Conservation (phyloP, 352 stramenopile species). For the Phytophthora foliorum region DNA sequence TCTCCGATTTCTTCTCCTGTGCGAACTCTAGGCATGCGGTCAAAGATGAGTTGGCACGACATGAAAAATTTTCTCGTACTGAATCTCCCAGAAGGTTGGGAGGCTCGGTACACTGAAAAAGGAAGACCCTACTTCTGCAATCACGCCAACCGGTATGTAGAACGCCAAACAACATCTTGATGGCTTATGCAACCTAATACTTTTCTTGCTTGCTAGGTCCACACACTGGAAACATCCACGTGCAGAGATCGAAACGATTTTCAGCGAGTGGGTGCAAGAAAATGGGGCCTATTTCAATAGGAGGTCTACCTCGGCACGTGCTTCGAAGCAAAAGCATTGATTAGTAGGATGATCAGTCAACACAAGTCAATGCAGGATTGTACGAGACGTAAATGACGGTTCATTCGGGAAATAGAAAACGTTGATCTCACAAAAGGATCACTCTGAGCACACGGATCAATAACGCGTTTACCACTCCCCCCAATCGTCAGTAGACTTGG, state of each 20-base stretch:
- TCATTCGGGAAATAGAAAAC: conserved; percentile 27
- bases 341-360: not conserved
- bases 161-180: not conserved
- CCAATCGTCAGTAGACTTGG: conserved; percentile 62
- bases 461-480: conserved; percentile 63
- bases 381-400: conserved; percentile 11
- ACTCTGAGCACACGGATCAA: conserved; percentile 15
- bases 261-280: conserved; percentile 81
- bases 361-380: not conserved
- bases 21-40: conserved; percentile 14
- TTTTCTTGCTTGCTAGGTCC: conserved; percentile 47
- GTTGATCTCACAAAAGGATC: conserved; percentile 14
- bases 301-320: conserved; percentile 22
- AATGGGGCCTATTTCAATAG: conserved; percentile 63
- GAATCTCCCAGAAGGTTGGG: conserved; percentile 83
- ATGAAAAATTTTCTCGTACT: conserved; percentile 79
- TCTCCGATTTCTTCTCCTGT: conserved; percentile 43
- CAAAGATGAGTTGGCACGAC: conserved; percentile 78
- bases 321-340: conserved; percentile 23
- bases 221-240: conserved; percentile 89
- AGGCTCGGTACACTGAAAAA: conserved; percentile 85
- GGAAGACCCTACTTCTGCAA: conserved; percentile 88
- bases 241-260: conserved; percentile 78
- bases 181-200: not conserved
- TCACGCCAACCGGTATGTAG: conserved; percentile 66